Evolutionary conservation across 352 stramenopile species (phyloP).

Genomic region (Globisporangium camurandrum): DNA sequence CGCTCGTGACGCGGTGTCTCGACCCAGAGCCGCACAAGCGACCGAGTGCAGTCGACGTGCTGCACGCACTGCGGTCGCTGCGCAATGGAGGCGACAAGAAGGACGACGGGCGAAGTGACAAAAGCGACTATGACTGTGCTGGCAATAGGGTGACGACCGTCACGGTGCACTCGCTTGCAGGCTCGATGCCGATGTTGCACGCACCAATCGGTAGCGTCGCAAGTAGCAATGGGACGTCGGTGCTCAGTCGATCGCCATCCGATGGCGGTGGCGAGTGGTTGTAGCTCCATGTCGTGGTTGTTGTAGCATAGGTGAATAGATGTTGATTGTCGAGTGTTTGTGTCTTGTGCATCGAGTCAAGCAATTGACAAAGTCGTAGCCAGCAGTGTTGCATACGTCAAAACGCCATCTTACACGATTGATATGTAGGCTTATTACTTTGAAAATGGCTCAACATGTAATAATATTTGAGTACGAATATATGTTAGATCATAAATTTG

Average conservation of each 20-base stretch:
- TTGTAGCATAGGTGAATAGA: no score
- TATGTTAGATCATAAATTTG: no score
- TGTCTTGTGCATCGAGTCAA: no score
- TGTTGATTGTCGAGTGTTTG: no score
- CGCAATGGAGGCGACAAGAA: no score
- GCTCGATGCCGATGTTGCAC: not conserved
- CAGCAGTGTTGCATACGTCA: no score
- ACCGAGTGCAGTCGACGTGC: conserved; percentile 6
- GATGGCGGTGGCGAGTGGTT: not conserved
- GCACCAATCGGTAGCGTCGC: not conserved
- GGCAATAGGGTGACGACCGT: not conserved
- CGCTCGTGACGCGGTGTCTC: conserved; percentile 12
- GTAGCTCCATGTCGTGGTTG: no score
- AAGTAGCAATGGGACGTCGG: not conserved
- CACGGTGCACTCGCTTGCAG: not conserved
- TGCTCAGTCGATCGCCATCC: not conserved
- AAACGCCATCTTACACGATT: no score
- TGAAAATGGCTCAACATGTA: no score
- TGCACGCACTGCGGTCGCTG: conserved; percentile 7
- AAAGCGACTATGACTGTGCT: not conserved
- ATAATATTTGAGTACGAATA: no score
- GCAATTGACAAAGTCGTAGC: no score
- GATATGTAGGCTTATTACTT: no score
- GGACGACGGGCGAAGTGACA: not conserved
- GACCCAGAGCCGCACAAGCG: conserved; percentile 8